A percentile compares a stretch with the other conserved stretches of the same genome.
phyloP scores from a whole-genome alignment of 192 early-diverging fungal species.

The Diversispora eburnea region DNA sequence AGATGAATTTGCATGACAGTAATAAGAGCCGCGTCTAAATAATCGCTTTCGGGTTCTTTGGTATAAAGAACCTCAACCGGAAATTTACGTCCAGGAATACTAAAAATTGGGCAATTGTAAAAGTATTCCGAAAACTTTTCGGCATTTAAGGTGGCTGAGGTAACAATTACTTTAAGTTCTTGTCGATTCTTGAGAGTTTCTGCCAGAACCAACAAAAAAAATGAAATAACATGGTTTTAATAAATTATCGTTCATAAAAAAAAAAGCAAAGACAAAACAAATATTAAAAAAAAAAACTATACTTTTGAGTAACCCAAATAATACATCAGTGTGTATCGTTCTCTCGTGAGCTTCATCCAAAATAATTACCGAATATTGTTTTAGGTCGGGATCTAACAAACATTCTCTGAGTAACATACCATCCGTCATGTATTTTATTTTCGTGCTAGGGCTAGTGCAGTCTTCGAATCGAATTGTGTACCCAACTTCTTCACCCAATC shows the following conservation, averaged over 20 bases:
- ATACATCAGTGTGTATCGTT: conserved; percentile 91
- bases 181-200: conserved; percentile 67
- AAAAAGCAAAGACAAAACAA: background rate
- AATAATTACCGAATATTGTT: conserved; percentile 87
- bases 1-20: conserved; percentile 97
- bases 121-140: conserved; percentile 94
- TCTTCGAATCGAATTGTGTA: conserved; percentile 99
- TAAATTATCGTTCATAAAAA: background rate
- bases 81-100: conserved; percentile 92
- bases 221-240: background rate
- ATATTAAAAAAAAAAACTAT: conserved; percentile 7
- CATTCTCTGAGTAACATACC: conserved; percentile 95
- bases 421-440: conserved; percentile 99
- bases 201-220: background rate
- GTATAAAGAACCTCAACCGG: conserved; percentile 94
- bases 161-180: conserved; percentile 94
- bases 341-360: conserved; percentile 99
- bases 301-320: conserved; percentile 89
- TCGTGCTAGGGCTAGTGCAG: conserved; percentile 84
- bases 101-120: conserved; percentile 87
- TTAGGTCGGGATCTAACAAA: conserved; percentile 77
- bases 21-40: conserved; percentile 87
- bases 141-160: conserved; percentile 91
- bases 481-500: conserved; percentile 91
- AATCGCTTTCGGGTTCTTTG: conserved; percentile 92